Percentiles rank a stretch among this genome's conserved stretches.
These are phyloP conservation scores for Maudiozyma bulderi DNA, from an alignment of 805 yeast genomes.

Conservation along the genomic window DNA sequence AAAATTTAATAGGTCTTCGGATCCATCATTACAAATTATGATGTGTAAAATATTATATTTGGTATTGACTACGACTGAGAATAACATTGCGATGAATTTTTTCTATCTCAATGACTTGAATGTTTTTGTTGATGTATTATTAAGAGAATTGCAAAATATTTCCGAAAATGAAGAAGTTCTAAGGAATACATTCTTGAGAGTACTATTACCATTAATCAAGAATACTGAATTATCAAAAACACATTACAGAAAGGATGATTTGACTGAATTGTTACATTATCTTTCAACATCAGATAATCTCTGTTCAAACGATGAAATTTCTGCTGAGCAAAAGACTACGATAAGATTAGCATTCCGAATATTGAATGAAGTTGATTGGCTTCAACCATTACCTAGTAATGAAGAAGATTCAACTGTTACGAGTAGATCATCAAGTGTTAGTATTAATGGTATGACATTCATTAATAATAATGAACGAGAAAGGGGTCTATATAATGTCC, in stretches of 20 bases:
- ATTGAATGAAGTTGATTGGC: constrained; percentile 29
- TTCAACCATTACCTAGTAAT: constrained; percentile 6
- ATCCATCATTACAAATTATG: constrained; percentile 62
- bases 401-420: constrained; percentile 4
- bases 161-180: constrained; percentile 48
- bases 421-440: constrained; percentile 20
- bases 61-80: constrained; percentile 48
- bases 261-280: constrained; percentile 42
- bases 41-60: constrained; percentile 70
- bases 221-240: constrained; percentile 51
- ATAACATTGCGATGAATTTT: constrained; percentile 47
- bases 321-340: constrained; percentile 30
- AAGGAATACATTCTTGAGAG: constrained; percentile 64
- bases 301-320: constrained; percentile 14
- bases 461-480: neutral
- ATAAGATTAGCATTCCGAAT: constrained; percentile 35
- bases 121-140: constrained; percentile 72
- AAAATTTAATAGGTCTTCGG: constrained; percentile 65
- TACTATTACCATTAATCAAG: constrained; percentile 59
- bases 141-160: constrained; percentile 68
- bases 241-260: constrained; percentile 48
- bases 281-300: constrained; percentile 28
- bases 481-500: neutral
- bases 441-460: constrained; percentile 12
- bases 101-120: constrained; percentile 77